Percentiles rank a stretch among this genome's conserved stretches.
phyloP scores from a whole-genome alignment of 1,284 basidiomycete genomes.

The Pulveroboletus ridleyi region DNA sequence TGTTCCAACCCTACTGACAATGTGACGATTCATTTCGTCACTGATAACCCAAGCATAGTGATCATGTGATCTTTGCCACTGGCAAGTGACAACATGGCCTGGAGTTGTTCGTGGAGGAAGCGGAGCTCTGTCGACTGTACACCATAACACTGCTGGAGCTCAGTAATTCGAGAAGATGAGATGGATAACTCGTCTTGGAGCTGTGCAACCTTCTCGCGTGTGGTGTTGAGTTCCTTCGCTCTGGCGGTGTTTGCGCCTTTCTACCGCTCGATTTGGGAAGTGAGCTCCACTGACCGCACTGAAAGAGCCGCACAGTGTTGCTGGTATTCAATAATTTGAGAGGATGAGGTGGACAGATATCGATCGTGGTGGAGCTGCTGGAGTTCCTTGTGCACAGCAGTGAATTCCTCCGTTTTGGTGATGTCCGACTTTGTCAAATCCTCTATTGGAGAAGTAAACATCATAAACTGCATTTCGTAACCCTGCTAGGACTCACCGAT shows the following conservation, averaged over 20 bases:
- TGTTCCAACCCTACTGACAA: conserved; percentile 35
- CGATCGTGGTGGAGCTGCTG: no score
- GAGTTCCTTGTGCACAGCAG: neutral
- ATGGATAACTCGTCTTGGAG: neutral
- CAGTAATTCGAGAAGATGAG: conserved; percentile 2
- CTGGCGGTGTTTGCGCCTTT: no score
- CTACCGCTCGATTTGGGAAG: neutral
- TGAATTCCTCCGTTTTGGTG: conserved; percentile 1
- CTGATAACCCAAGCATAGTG: conserved; percentile 47
- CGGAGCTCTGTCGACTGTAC: conserved; percentile 5
- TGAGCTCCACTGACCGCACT: neutral
- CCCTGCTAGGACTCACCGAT: neutral
- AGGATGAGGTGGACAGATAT: no score
- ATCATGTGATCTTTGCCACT: no score
- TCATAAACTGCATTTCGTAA: neutral
- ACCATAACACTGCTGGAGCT: conserved; percentile 6
- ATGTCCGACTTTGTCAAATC: neutral
- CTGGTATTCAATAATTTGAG: neutral
- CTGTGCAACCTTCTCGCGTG: neutral
- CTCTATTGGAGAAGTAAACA: neutral
- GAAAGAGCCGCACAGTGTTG: neutral
- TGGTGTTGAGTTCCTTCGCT: neutral
- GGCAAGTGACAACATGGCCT: no score
- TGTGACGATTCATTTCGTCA: conserved; percentile 51
- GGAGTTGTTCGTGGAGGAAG: neutral